Evolutionary conservation across 2,329 filamentous ascomycete genomes (phyloP).

Genomic region (Leptographium galeiforme): DNA sequence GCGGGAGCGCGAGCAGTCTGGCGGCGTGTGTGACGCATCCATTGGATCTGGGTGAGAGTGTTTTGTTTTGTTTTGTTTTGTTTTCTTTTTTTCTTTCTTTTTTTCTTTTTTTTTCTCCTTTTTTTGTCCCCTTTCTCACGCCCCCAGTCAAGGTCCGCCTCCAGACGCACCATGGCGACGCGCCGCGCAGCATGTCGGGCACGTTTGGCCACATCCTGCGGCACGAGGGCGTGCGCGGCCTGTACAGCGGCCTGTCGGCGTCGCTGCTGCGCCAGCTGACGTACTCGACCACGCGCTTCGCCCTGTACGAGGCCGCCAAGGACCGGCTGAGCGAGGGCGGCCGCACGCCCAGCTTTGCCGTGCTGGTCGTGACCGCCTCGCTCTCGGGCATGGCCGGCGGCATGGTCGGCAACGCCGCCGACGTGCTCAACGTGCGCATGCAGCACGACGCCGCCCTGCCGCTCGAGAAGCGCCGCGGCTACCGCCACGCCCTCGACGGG

Average conservation of each 20-base stretch:
- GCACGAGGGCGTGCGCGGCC: conserved; percentile 59
- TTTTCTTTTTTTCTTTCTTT: conserved; percentile 9
- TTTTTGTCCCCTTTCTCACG: not conserved
- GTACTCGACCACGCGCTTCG: conserved; percentile 93
- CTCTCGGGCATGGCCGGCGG: conserved; percentile 80
- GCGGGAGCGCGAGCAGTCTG: conserved; percentile 84
- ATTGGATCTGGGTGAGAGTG: conserved; percentile 80
- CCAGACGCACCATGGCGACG: conserved; percentile 67
- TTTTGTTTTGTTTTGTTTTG: no score
- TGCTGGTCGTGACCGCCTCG: conserved; percentile 72
- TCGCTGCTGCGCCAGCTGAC: conserved; percentile 87
- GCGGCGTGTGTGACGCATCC: conserved; percentile 89
- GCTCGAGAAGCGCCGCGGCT: conserved; percentile 62
- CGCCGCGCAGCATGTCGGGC: conserved; percentile 67
- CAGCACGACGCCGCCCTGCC: conserved; percentile 81
- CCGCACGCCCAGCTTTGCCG: conserved; percentile 49
- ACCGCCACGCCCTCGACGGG: conserved; percentile 78
- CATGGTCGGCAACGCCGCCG: conserved; percentile 82
- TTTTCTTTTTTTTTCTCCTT: not conserved
- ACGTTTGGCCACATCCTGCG: conserved; percentile 75
- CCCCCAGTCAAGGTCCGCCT: conserved; percentile 54
- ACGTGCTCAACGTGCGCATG: conserved; percentile 97
- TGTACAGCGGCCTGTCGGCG: conserved; percentile 87
- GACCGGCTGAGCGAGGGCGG: conserved; percentile 37
- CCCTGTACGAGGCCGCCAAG: conserved; percentile 91